Conservation (phyloP, 441 rosid genomes). For the Pelargonium cotyledonis region DNA sequence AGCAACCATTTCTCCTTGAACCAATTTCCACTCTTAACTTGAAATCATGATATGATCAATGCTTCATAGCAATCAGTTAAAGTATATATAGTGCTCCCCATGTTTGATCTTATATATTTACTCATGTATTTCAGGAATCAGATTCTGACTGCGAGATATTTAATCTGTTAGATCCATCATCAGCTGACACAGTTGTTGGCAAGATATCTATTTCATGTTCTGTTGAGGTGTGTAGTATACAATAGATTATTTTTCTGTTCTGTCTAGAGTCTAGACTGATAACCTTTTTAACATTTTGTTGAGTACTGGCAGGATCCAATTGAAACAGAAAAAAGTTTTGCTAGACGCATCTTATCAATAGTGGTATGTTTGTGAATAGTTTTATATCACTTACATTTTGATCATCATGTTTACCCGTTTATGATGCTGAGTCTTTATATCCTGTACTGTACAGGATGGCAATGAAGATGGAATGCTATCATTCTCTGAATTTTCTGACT, state of each 20-base stretch:
- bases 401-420: neutral
- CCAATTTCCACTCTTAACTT: neutral
- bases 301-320: constrained; percentile 61
- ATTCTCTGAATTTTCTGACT: constrained; percentile 67
- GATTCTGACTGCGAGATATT: constrained; percentile 42
- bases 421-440: constrained; percentile 6
- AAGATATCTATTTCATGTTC: constrained; percentile 60
- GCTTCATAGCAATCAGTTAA: neutral
- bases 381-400: constrained; percentile 9
- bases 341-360: constrained; percentile 72
- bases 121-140: constrained; percentile 44
- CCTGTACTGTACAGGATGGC: constrained; percentile 46
- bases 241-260: constrained; percentile 5
- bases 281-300: constrained; percentile 22
- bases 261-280: neutral
- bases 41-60: neutral
- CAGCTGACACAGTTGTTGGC: constrained; percentile 55
- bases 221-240: constrained; percentile 55
- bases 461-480: constrained; percentile 83
- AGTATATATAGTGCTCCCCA: neutral
- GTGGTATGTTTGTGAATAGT: constrained; percentile 45
- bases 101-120: neutral
- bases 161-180: constrained; percentile 62
- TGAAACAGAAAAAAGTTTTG: constrained; percentile 83
- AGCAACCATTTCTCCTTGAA: constrained; percentile 18